Evolutionary conservation across 257 asterid species (phyloP).

Genomic region (Schizonepeta tenuifolia): DNA sequence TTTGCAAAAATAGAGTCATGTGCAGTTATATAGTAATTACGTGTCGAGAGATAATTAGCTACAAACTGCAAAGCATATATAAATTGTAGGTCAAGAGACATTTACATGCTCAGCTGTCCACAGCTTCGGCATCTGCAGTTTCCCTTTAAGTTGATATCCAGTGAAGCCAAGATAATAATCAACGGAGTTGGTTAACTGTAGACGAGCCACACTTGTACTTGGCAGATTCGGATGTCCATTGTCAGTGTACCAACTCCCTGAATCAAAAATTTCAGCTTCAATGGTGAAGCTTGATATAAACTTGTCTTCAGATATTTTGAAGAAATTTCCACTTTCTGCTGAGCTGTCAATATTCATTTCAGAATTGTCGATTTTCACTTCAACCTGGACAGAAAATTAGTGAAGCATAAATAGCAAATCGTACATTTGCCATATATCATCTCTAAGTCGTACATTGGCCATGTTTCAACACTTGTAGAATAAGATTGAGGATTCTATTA

Average conservation of each 20-base stretch:
- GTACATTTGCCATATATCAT: slow-evolving; percentile 7
- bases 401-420: slow-evolving; percentile 21
- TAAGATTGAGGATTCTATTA: not conserved
- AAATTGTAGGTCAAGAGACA: slow-evolving; percentile 27
- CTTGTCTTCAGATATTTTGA: slow-evolving; percentile 48
- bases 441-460: not conserved
- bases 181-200: slow-evolving; percentile 54
- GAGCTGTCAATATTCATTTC: slow-evolving; percentile 54
- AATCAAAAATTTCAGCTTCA: slow-evolving; percentile 84
- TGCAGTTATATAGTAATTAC: not conserved
- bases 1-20: slow-evolving; percentile 16
- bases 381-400: slow-evolving; percentile 63
- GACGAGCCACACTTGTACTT: slow-evolving; percentile 58
- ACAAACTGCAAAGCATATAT: slow-evolving; percentile 10
- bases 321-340: slow-evolving; percentile 51
- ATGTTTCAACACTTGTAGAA: slow-evolving; percentile 18
- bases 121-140: slow-evolving; percentile 72
- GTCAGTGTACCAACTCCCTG: slow-evolving; percentile 52
- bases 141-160: slow-evolving; percentile 75
- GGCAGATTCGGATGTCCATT: slow-evolving; percentile 51
- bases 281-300: slow-evolving; percentile 55
- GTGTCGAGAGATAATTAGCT: slow-evolving; percentile 5
- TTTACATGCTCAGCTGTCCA: slow-evolving; percentile 95
- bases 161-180: slow-evolving; percentile 69
- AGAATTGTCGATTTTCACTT: slow-evolving; percentile 71